phyloP scores from a whole-genome alignment of 1,139 yeast genomes.

The Geotrichum europaeum region DNA sequence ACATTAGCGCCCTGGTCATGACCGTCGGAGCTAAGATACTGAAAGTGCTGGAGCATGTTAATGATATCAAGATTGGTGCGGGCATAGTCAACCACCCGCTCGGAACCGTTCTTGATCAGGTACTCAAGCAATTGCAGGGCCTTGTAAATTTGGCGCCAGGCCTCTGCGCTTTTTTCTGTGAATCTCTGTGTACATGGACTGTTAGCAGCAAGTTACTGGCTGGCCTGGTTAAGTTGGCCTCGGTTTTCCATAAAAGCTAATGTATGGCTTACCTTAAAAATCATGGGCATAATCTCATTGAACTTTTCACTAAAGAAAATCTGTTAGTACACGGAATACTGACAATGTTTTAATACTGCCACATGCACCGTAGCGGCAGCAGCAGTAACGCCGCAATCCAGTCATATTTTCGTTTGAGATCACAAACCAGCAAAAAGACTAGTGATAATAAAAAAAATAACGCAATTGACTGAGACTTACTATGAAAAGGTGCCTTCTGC shows the following conservation, averaged over 20 bases:
- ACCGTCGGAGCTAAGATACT: conserved; percentile 88
- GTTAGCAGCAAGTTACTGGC: neutral
- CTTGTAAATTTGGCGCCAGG: conserved; percentile 97
- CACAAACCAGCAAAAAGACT: neutral
- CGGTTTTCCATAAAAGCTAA: neutral
- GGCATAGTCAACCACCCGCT: conserved; percentile 90
- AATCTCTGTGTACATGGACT: conserved; percentile 43
- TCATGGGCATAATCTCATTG: conserved; percentile 41
- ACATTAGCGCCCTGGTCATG: conserved; percentile 95
- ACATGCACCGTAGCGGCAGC: neutral
- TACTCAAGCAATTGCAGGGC: conserved; percentile 87
- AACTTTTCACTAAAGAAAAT: conserved; percentile 33
- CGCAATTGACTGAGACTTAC: conserved; percentile 23
- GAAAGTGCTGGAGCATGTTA: conserved; percentile 87
- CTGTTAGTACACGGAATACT: neutral
- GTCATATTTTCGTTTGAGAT: neutral
- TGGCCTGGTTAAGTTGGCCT: neutral
- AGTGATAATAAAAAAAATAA: neutral
- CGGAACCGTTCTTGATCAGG: conserved; percentile 85
- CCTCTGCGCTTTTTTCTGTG: conserved; percentile 90
- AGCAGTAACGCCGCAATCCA: neutral
- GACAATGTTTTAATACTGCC: neutral
- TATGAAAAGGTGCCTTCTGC: conserved; percentile 92
- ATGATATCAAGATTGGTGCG: conserved; percentile 75
- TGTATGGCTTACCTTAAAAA: conserved; percentile 23